Base-by-base conservation (phyloP, 371 early-diverging fungal genomes). In the Cokeromyces recurvatus region DNA sequence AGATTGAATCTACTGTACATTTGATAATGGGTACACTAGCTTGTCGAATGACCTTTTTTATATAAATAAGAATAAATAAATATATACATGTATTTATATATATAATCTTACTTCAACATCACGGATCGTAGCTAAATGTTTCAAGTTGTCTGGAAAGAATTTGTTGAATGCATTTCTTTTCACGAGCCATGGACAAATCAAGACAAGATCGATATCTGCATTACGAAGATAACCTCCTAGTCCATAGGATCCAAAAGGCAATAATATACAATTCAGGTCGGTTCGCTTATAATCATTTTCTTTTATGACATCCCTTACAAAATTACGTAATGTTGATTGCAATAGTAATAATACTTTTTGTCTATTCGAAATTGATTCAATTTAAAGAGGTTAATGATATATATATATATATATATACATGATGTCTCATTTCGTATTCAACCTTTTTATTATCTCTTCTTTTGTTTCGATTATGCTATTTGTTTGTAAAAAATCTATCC, bases 21-120 rank as follows among this genome's bases (percentile, higher is more conserved):
- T 61, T 62, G 32, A 68, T 68, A 12, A 72, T 68, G 19, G 73
- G 73, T 1, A 72, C 73, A 27, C 42, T 45, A 0, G 73, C 59
- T 17, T 57, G 50, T 35, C 46, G 38, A 7, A 74, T 54, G 14
- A 46, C 43, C 72, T 72, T 45, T n/a, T n/a, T n/a, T n/a, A n/a
- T n/a, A 2, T 2, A 35, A 20, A 10, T 11, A 24, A 12, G 7
- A 45, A 17, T 34, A 24, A 15, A 22, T 21, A 2, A 39, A 43
- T 19, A 20, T 3, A 32, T 5, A 20, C 16, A 9, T 8, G 1
- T 20, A 34, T 7, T 4, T 16, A 8, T 15, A 11, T 3, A 20
- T 16, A 6, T 20, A 16, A 29, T 9, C 44, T 35, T 69, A 68
- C 74, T 19, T 70, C 68, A 8, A 72, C 41, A 29, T 54, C 52